A percentile compares a stretch with the other conserved stretches of the same genome.
Evolutionary conservation across 2,329 filamentous ascomycete species (phyloP).

Genomic region (Colletotrichum tofieldiae): DNA sequence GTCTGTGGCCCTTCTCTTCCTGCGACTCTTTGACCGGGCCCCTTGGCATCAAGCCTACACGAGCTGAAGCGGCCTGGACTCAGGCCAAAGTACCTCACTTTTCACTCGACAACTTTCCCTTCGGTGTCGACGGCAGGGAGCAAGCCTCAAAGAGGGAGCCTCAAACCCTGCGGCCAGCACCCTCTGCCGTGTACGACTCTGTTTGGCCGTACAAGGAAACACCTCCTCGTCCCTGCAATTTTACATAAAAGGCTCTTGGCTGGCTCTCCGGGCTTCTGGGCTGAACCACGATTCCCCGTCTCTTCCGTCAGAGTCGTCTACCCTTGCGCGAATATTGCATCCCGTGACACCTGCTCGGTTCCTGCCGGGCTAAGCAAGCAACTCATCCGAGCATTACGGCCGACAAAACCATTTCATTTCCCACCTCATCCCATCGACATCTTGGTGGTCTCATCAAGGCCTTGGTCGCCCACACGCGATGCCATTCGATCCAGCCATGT

Average conservation of each 20-base stretch:
- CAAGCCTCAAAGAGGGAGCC: background rate
- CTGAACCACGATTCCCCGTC: background rate
- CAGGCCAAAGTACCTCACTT: background rate
- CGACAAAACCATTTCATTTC: background rate
- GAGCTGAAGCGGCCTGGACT: background rate
- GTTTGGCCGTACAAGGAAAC: background rate
- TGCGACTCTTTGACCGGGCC: slow-evolving; percentile 1
- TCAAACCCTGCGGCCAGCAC: background rate
- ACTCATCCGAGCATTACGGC: background rate
- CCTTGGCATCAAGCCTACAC: background rate
- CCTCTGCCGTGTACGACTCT: background rate
- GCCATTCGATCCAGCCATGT: slow-evolving; percentile 30
- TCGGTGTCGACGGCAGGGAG: background rate
- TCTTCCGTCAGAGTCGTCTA: background rate
- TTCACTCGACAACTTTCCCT: background rate
- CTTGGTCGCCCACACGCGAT: too few species aligned
- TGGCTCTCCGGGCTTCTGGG: background rate
- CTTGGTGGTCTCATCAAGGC: background rate
- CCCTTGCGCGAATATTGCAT: background rate
- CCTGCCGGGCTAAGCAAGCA: background rate
- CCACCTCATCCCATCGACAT: background rate
- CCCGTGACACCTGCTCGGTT: background rate
- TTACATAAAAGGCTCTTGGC: slow-evolving; percentile 1
- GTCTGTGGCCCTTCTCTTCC: slow-evolving; percentile 5
- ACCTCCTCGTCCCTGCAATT: background rate